phyloP scores from a whole-genome alignment of 345 rosid genomes.

The Nasturtium officinale region DNA sequence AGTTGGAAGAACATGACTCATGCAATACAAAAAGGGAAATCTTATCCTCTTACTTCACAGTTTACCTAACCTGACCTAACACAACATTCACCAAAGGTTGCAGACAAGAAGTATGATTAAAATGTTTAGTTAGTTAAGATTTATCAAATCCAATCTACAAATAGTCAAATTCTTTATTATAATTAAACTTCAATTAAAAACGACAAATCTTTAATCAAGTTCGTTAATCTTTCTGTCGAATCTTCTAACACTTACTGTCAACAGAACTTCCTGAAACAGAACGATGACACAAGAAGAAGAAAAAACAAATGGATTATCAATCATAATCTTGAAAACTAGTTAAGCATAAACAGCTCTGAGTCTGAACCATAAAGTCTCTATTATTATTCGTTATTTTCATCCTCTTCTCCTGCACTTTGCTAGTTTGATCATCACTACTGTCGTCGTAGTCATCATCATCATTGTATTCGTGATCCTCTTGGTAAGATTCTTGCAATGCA shows the following conservation, averaged over 20 bases:
- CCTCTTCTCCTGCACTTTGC: conserved; percentile 32
- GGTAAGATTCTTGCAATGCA: conserved; percentile 49
- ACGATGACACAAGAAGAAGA: background rate
- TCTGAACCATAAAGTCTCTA: conserved; percentile 25
- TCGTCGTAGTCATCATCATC: conserved; percentile 6
- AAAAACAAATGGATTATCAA: background rate
- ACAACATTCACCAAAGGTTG: background rate
- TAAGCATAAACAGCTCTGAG: conserved; percentile 35
- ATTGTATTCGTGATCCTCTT: conserved; percentile 18
- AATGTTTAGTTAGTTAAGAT: conserved; percentile 2
- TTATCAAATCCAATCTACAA: background rate
- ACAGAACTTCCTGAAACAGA: background rate
- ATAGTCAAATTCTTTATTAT: background rate
- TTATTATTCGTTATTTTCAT: conserved; percentile 26
- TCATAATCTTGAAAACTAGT: conserved; percentile 34
- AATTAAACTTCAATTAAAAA: background rate
- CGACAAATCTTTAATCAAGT: background rate
- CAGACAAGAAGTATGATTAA: background rate
- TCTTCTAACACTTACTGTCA: conserved; percentile 17
- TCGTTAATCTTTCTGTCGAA: background rate
- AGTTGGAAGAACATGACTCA: background rate
- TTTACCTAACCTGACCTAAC: background rate
- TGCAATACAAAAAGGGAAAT: background rate
- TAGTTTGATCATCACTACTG: conserved; percentile 30
- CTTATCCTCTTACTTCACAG: background rate